Evolutionary conservation across 306 rosid genomes (phyloP), one percentile per base, ranked within the genome.

Genomic region (Styphnolobium japonicum): DNA sequence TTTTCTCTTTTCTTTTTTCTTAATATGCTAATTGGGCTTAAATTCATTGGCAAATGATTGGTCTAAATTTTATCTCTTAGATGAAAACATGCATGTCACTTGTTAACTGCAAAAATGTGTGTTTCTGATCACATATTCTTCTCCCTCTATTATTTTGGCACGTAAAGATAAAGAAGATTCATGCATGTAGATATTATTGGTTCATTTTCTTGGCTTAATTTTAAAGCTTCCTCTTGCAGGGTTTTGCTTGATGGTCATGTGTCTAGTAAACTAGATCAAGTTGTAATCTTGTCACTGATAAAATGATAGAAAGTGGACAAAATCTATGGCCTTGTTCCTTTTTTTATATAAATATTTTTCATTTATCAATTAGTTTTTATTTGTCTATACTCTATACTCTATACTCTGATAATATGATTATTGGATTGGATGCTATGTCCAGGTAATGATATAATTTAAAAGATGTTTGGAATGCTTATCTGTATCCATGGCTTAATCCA

Each of bases 1-100:
- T 95, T 42, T 76, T 73, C 18, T 52, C 46, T 29, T 21, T 55
- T 65, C 4, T 49, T 42, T 69, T 16, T 8, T 5, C 31, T 42
- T 7, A 60, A n/a, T 68, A 23, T 43, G 8, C 65, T 75, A 15
- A 56, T 74, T 63, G 31, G 10, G 51, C 25, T 77, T 48, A 61
- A 43, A 68, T 36, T 67, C 45, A 49, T 60, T 16, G 9, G 9
- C 6, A 45, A 51, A 56, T 71, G 68, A 55, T 51, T 55, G 53
- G 52, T 37, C 53, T 19, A 66, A 14, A 14, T 8, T 40, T 36
- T 37, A 60, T 51, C 75, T 56, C 40, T 65, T 58, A 19, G 5
- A 70, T 76, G 61, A 34, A 62, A 29, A 55, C 23, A 22, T 21
- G 48, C 66, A 33, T 65, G 15, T 81, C 78, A 29, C 42, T 65